Evolutionary conservation across 352 stramenopile genomes (phyloP).

Genomic region (Globisporangium radiosum): DNA sequence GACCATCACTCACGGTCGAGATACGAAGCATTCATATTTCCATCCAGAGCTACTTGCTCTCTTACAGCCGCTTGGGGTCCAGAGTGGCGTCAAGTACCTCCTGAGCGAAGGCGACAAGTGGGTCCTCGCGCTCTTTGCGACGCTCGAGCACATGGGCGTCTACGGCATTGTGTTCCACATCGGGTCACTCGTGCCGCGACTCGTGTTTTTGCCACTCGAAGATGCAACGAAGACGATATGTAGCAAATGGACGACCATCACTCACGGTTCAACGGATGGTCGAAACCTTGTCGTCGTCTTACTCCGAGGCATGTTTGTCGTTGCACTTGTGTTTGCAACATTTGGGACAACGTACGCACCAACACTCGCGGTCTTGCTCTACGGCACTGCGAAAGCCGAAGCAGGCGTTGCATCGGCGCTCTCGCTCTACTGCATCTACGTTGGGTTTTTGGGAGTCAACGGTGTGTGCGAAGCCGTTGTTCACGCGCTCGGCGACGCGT

Average conservation of each 20-base stretch:
- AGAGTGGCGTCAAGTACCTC: constrained; percentile 96
- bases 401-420: constrained; percentile 51
- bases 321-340: constrained; percentile 79
- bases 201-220: constrained; percentile 95
- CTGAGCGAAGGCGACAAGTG: constrained; percentile 97
- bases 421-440: constrained; percentile 90
- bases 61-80: constrained; percentile 75
- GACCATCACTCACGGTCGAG: not conserved
- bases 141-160: constrained; percentile 91
- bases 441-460: constrained; percentile 93
- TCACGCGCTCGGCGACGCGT: constrained; percentile 75
- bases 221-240: constrained; percentile 94
- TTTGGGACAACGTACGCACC: constrained; percentile 81
- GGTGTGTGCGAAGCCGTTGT: constrained; percentile 96
- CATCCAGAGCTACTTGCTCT: constrained; percentile 55
- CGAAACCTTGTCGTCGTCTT: constrained; percentile 57
- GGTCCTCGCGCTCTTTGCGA: constrained; percentile 87
- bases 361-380: constrained; percentile 74
- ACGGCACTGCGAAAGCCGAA: constrained; percentile 62
- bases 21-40: constrained; percentile 14
- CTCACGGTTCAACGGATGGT: constrained; percentile 17
- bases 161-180: constrained; percentile 96
- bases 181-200: constrained; percentile 91
- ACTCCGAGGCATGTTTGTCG: constrained; percentile 79
- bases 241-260: constrained; percentile 74